These are phyloP conservation scores for Aspergillus tubingensis DNA, from an alignment of 2,329 filamentous ascomycete genomes.

Conservation along the genomic window DNA sequence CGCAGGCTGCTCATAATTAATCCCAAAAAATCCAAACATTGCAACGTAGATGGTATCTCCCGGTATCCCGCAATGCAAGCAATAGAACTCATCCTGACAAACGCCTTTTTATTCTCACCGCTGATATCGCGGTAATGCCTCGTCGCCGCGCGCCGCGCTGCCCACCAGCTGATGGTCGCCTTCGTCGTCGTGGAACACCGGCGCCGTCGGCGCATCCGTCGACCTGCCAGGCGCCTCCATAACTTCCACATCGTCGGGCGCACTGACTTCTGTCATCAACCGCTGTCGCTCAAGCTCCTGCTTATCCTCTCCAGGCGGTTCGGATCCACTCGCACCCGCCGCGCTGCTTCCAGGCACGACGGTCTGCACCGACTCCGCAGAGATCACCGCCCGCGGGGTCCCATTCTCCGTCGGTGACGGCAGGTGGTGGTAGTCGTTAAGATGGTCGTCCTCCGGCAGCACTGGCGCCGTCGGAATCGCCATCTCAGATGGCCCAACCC, in stretches of 20 bases:
- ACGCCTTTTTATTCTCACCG: conserved; percentile 28
- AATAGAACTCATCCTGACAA: conserved; percentile 7
- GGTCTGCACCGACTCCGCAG: conserved; percentile 35
- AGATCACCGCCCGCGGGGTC: conserved; percentile 28
- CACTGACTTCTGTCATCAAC: conserved; percentile 65
- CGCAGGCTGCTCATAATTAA: neutral
- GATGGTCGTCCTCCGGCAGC: conserved; percentile 53
- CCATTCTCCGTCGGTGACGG: conserved; percentile 24
- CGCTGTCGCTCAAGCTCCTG: conserved; percentile 71
- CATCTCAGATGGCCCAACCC: conserved; percentile 48
- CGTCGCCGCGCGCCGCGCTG: conserved; percentile 38
- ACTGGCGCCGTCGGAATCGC: conserved; percentile 48
- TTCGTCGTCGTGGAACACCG: conserved; percentile 60
- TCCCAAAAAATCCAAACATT: conserved; percentile 7
- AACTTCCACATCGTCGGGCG: conserved; percentile 46
- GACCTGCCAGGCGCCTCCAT: conserved; percentile 4
- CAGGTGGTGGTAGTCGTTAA: conserved; percentile 49
- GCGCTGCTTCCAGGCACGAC: conserved; percentile 35
- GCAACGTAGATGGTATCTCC: conserved; percentile 37
- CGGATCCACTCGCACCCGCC: conserved; percentile 45
- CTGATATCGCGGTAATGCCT: conserved; percentile 49
- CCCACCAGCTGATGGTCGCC: conserved; percentile 53
- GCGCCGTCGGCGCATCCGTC: conserved; percentile 55
- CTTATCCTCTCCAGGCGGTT: conserved; percentile 66
- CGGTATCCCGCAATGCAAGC: conserved; percentile 32